A percentile compares a stretch with the other conserved stretches of the same genome.
Evolutionary conservation across 192 early-diverging fungal species (phyloP).

Genomic region (Coemansia sp.): DNA sequence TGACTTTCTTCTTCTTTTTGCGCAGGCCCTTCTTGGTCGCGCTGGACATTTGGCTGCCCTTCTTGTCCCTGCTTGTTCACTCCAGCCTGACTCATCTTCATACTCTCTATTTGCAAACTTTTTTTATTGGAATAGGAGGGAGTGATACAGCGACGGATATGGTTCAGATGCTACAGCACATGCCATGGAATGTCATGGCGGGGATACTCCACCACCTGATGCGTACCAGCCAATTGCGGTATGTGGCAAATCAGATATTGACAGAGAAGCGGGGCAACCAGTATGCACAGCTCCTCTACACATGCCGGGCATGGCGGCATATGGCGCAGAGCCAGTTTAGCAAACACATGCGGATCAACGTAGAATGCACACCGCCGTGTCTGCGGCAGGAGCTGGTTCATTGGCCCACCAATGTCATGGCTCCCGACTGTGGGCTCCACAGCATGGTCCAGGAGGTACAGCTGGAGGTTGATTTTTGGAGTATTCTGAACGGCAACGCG

Average conservation of each 20-base stretch:
- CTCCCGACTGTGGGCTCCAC: background rate
- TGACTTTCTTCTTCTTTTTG: too few relatives aligned
- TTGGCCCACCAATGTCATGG: background rate
- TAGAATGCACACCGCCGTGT: background rate
- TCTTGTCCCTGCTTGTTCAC: too few relatives aligned
- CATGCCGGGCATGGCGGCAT: conserved; percentile 1
- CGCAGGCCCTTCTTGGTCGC: too few relatives aligned
- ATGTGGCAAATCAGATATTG: too few relatives aligned
- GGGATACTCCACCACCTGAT: background rate
- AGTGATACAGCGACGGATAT: too few relatives aligned
- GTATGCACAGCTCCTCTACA: background rate
- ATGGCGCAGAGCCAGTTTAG: background rate
- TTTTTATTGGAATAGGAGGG: too few relatives aligned
- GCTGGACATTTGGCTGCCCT: too few relatives aligned
- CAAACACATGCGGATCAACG: background rate
- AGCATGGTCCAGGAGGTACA: background rate
- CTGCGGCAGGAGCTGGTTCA: background rate
- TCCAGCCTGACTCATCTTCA: too few relatives aligned
- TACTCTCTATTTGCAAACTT: too few relatives aligned
- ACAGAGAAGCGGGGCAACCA: background rate
- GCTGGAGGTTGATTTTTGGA: conserved; percentile 7
- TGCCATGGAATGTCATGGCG: conserved; percentile 5
- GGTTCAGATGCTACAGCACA: too few relatives aligned
- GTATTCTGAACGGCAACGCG: conserved; percentile 4
- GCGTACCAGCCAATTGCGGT: background rate